Evolutionary conservation across 371 early-diverging fungal species (phyloP).

Genomic region (Mortierella sp.): DNA sequence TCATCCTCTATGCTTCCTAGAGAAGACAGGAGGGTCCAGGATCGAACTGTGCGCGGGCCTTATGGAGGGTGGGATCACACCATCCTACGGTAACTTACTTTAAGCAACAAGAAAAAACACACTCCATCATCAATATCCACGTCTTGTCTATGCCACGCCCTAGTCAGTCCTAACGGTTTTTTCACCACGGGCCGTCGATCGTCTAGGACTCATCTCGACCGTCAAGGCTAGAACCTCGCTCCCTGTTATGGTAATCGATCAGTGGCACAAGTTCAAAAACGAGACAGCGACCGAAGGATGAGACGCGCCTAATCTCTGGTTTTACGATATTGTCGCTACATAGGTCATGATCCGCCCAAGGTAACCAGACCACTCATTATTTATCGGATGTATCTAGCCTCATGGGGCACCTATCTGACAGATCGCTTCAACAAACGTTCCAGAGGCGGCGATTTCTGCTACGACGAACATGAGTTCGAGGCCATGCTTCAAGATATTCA

Average conservation of each 20-base stretch:
- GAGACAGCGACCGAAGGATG: too few species aligned
- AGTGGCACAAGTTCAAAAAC: too few species aligned
- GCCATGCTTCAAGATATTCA: constrained; percentile 65
- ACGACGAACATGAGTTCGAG: constrained; percentile 66
- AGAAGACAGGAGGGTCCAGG: constrained; percentile 61
- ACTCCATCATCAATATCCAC: too few species aligned
- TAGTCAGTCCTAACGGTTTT: background rate
- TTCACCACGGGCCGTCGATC: background rate
- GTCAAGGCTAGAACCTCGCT: constrained; percentile 55
- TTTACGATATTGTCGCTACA: too few species aligned
- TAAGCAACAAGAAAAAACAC: too few species aligned
- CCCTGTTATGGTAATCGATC: constrained; percentile 66
- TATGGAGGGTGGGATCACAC: constrained; percentile 62
- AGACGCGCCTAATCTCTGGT: background rate
- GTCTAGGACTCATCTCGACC: constrained; percentile 55
- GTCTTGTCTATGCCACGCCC: too few species aligned
- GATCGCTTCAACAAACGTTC: background rate
- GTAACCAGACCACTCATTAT: constrained; percentile 16
- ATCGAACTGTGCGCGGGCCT: constrained; percentile 71
- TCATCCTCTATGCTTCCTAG: constrained; percentile 19
- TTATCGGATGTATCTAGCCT: background rate
- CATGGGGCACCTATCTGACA: too few species aligned
- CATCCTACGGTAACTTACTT: constrained; percentile 48
- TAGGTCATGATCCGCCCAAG: constrained; percentile 74
- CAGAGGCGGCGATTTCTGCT: constrained; percentile 72